These are phyloP conservation scores for Aspergillus ellipticus DNA, from an alignment of 495 filamentous ascomycete genomes.

Conservation along the genomic window DNA sequence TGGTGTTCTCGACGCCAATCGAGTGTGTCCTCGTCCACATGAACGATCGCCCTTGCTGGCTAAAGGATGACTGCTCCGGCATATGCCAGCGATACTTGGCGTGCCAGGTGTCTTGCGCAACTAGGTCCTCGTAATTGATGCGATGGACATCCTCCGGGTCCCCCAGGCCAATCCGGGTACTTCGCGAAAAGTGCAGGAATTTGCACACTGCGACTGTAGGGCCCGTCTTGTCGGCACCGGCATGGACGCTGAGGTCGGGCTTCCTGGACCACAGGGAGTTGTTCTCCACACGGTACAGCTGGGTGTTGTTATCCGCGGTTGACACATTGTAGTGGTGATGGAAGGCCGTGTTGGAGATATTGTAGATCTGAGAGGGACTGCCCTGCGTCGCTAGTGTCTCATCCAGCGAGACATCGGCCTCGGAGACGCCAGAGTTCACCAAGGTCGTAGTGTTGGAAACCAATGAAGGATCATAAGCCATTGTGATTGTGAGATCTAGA, in stretches of 20 bases:
- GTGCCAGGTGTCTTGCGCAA: constrained; percentile 16
- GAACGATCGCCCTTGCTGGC: constrained; percentile 18
- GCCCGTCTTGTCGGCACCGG: constrained; percentile 20
- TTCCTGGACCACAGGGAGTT: constrained; percentile 26
- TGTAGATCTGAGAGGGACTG: constrained; percentile 22
- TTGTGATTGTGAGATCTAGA: neutral
- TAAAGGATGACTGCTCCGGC: constrained; percentile 4
- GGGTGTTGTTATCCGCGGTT: constrained; percentile 16
- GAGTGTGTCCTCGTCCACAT: constrained; percentile 33
- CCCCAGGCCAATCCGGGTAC: constrained; percentile 30
- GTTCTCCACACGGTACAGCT: constrained; percentile 28
- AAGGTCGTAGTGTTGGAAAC: neutral
- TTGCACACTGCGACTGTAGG: constrained; percentile 29
- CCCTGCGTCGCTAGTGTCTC: neutral
- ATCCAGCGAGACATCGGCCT: too few species aligned
- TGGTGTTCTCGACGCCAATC: constrained; percentile 18
- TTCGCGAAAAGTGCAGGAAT: constrained; percentile 33
- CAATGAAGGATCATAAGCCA: neutral
- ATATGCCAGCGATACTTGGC: constrained; percentile 28
- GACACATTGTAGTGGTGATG: constrained; percentile 28
- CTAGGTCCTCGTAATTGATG: constrained; percentile 27
- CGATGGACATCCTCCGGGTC: constrained; percentile 17
- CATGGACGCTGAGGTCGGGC: constrained; percentile 33
- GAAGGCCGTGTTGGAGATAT: constrained; percentile 27
- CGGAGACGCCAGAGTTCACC: neutral